phyloP scores from a whole-genome alignment of 78 protist species.

The Dictyostelium intermedium region DNA sequence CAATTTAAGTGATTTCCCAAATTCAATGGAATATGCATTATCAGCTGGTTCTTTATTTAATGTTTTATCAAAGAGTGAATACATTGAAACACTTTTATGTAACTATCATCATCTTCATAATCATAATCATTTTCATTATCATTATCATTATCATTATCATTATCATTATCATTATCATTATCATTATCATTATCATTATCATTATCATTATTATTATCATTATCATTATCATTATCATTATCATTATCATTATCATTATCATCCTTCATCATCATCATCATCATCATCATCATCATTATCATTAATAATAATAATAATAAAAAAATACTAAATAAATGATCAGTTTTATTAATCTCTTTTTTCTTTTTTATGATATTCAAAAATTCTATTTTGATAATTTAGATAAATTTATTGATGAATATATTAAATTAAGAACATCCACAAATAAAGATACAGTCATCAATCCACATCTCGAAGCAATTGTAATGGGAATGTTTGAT shows the following conservation, averaged over 20 bases:
- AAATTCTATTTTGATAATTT: not conserved
- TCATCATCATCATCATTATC: too few species aligned
- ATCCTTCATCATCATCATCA: too few species aligned
- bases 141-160: too few species aligned
- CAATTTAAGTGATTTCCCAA: constrained; percentile 90
- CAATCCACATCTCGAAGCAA: constrained; percentile 83
- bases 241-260: too few species aligned
- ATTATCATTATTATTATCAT: too few species aligned
- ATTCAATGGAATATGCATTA: constrained; percentile 92
- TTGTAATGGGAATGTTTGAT: constrained; percentile 91
- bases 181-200: too few species aligned
- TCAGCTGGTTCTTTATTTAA: constrained; percentile 92
- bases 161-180: too few species aligned
- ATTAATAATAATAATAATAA: too few species aligned
- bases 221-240: too few species aligned
- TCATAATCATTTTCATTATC: too few species aligned
- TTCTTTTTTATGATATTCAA: not conserved
- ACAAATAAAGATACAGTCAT: constrained; percentile 2
- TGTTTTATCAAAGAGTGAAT: constrained; percentile 79
- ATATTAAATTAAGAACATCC: constrained; percentile 75
- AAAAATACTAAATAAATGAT: too few species aligned
- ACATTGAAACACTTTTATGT: constrained; percentile 84
- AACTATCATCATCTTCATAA: too few species aligned
- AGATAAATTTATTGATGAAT: constrained; percentile 89
- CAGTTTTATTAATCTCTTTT: not conserved